These are phyloP conservation scores for Trametes sanguinea DNA, from an alignment of 768 basidiomycete genomes.

Conservation along the genomic window DNA sequence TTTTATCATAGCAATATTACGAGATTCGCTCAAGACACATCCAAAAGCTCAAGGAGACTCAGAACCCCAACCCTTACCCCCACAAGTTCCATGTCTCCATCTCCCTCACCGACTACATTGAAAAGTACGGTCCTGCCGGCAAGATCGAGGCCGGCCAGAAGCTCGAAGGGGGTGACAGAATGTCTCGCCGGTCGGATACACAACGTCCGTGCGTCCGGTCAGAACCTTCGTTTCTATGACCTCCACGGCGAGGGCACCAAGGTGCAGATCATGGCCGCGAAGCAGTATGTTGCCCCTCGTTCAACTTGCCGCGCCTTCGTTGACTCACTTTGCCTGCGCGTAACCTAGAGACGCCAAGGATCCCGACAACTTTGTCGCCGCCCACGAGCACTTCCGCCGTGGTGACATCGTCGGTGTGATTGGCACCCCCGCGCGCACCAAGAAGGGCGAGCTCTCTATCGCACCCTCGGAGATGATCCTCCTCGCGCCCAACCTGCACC, in stretches of 20 bases:
- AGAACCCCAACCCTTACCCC: slow-evolving; percentile 92
- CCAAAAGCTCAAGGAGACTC: slow-evolving; percentile 78
- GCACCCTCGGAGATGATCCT: slow-evolving; percentile 78
- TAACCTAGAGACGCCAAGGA: slow-evolving; percentile 60
- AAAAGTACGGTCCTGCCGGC: slow-evolving; percentile 71
- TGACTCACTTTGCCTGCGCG: neutral
- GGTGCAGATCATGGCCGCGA: slow-evolving; percentile 93
- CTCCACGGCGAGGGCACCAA: slow-evolving; percentile 89
- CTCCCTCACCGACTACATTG: slow-evolving; percentile 75
- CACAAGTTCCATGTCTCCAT: slow-evolving; percentile 95
- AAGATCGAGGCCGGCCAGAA: slow-evolving; percentile 67
- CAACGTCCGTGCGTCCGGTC: slow-evolving; percentile 79
- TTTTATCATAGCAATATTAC: slow-evolving; percentile 82
- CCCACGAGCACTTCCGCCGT: slow-evolving; percentile 86
- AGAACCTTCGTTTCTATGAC: slow-evolving; percentile 93
- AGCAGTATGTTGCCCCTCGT: slow-evolving; percentile 56
- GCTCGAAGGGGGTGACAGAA: slow-evolving; percentile 56
- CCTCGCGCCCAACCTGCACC: slow-evolving; percentile 95
- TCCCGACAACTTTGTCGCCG: slow-evolving; percentile 62
- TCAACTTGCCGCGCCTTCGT: neutral
- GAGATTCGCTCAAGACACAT: slow-evolving; percentile 91
- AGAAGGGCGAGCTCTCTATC: slow-evolving; percentile 95
- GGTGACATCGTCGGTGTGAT: slow-evolving; percentile 96
- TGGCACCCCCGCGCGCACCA: slow-evolving; percentile 87
- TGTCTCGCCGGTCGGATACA: slow-evolving; percentile 89